Conservation (phyloP, 345 rosid species). For the Pugionium cornutum region DNA sequence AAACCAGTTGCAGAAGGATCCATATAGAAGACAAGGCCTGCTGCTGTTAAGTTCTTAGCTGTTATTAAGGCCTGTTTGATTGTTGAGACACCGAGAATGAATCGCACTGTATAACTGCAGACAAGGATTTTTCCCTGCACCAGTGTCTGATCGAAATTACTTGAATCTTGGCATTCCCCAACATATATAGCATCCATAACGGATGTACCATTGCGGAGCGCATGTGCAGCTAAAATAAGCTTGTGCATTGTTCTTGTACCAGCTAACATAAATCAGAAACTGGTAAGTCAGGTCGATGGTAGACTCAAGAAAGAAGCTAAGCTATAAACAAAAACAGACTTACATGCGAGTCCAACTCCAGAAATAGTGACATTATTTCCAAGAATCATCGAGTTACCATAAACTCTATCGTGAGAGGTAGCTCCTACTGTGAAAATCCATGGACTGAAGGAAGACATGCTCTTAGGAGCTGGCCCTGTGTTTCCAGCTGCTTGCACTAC, state of each 20-base stretch:
- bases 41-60: constrained; percentile 83
- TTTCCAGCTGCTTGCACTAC: constrained; percentile 99
- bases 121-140: constrained; percentile 82
- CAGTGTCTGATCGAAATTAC: constrained; percentile 53
- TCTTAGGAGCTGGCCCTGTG: constrained; percentile 94
- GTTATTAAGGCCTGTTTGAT: constrained; percentile 69
- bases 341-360: constrained; percentile 97
- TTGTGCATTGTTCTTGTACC: constrained; percentile 52
- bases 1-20: constrained; percentile 85
- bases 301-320: constrained; percentile 16
- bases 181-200: constrained; percentile 70
- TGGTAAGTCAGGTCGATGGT: neutral
- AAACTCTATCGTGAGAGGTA: constrained; percentile 84
- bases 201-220: constrained; percentile 62
- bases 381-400: constrained; percentile 70
- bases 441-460: constrained; percentile 95
- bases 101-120: constrained; percentile 89
- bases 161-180: constrained; percentile 87
- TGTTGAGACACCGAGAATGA: constrained; percentile 87
- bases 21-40: constrained; percentile 84
- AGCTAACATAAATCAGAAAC: constrained; percentile 45
- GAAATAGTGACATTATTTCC: constrained; percentile 78
- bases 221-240: constrained; percentile 74
- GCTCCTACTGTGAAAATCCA: constrained; percentile 98
- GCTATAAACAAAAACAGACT: constrained; percentile 36